These are phyloP conservation scores for Malus hybrid DNA, from an alignment of 331 rosid genomes.

Conservation along the genomic window DNA sequence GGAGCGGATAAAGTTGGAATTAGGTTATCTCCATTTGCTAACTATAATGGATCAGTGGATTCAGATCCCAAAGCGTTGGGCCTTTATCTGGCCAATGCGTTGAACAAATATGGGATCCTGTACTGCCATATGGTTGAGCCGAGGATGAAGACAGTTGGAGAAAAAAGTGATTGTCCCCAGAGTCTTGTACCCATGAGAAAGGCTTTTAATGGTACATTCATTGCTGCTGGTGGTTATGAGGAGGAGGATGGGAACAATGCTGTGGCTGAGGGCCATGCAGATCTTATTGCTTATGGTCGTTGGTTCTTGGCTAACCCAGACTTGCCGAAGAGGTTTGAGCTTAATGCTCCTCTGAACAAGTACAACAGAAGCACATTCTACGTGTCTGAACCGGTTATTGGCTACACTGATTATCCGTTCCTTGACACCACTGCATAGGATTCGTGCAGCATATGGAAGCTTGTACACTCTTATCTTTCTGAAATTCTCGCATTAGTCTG, in stretches of 20 bases:
- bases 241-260: too few relatives aligned
- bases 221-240: too few relatives aligned
- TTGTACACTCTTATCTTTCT: neutral
- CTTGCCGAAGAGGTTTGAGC: slow-evolving; percentile 51
- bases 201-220: too few relatives aligned
- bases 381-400: slow-evolving; percentile 35
- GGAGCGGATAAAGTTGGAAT: too few relatives aligned
- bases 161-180: slow-evolving; percentile 12
- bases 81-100: slow-evolving; percentile 42
- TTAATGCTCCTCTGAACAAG: slow-evolving; percentile 57
- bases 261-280: too few relatives aligned
- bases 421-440: slow-evolving; percentile 16
- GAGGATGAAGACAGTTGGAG: slow-evolving; percentile 34
- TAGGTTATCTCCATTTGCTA: slow-evolving; percentile 59
- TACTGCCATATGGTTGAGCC: slow-evolving; percentile 77
- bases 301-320: slow-evolving; percentile 73
- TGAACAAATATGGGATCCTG: slow-evolving; percentile 37
- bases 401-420: slow-evolving; percentile 69
- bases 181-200: slow-evolving; percentile 27
- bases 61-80: slow-evolving; percentile 54
- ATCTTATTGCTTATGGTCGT: too few relatives aligned
- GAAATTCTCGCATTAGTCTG: too few relatives aligned
- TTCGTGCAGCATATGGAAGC: neutral
- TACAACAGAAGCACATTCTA: slow-evolving; percentile 44
- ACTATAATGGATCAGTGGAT: slow-evolving; percentile 37